Evolutionary conservation across 345 rosid species (phyloP).

Genomic region (Lumnitzera racemosa): DNA sequence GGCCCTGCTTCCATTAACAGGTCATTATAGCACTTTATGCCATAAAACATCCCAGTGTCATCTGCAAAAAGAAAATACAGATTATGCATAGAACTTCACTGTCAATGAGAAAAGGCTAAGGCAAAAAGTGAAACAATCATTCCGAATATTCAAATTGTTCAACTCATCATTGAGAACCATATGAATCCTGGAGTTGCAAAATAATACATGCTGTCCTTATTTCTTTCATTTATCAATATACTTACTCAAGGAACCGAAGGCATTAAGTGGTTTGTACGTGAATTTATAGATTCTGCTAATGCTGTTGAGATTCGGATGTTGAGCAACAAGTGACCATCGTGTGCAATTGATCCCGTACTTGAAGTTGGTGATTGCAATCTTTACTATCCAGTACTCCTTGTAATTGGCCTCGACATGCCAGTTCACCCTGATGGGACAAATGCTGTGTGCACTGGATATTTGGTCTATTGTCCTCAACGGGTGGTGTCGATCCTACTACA

Average conservation of each 20-base stretch:
- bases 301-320: constrained; percentile 24
- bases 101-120: too few relatives aligned
- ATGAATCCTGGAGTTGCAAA: too few relatives aligned
- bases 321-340: constrained; percentile 17
- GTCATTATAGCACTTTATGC: constrained; percentile 26
- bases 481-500: constrained; percentile 2
- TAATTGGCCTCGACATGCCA: constrained; percentile 24
- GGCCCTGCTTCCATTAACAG: constrained; percentile 25
- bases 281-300: constrained; percentile 20
- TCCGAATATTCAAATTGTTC: background rate
- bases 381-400: constrained; percentile 20
- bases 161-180: too few relatives aligned
- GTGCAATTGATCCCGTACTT: constrained; percentile 17
- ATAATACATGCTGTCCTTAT: too few relatives aligned
- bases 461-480: constrained; percentile 6
- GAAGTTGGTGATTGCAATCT: constrained; percentile 20
- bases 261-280: constrained; percentile 14
- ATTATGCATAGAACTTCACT: too few relatives aligned
- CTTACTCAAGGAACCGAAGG: constrained; percentile 15
- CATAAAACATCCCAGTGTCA: constrained; percentile 36
- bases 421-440: constrained; percentile 22
- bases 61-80: constrained; percentile 14
- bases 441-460: constrained; percentile 23
- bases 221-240: too few relatives aligned
- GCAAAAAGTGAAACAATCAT: too few relatives aligned